Percentiles rank a stretch among this genome's conserved stretches.
Conservation (phyloP, 2,329 filamentous ascomycete genomes). For the Ophiostoma himal-ulmi region DNA sequence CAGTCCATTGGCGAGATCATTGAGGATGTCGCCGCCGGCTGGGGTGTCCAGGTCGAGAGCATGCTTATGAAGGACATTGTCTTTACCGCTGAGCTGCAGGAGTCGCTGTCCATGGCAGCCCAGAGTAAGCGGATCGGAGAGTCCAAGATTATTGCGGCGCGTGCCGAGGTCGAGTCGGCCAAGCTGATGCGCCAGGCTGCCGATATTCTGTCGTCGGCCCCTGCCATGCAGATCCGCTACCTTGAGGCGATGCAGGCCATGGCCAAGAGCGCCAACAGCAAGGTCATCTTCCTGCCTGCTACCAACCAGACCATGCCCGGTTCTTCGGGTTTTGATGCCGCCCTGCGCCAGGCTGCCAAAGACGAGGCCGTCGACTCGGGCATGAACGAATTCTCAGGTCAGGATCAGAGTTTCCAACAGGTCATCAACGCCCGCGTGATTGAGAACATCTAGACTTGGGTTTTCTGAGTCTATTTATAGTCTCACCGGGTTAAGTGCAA, state of each 20-base stretch:
- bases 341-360: conserved; percentile 37
- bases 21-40: conserved; percentile 85
- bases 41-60: conserved; percentile 93
- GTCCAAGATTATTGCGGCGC: conserved; percentile 94
- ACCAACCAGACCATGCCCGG: conserved; percentile 55
- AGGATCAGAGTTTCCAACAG: conserved; percentile 62
- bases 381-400: conserved; percentile 47
- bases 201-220: conserved; percentile 84
- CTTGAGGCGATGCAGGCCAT: conserved; percentile 98
- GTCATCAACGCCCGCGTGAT: conserved; percentile 77
- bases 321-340: conserved; percentile 38
- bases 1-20: conserved; percentile 95
- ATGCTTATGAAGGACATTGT: conserved; percentile 99
- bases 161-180: conserved; percentile 92
- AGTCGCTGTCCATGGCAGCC: conserved; percentile 94
- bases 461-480: conserved; percentile 26
- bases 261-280: conserved; percentile 86
- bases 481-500: background rate
- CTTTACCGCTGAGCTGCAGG: conserved; percentile 91
- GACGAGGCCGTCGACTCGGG: conserved; percentile 39
- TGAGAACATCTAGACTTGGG: conserved; percentile 68
- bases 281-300: conserved; percentile 77
- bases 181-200: conserved; percentile 91
- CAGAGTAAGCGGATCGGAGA: conserved; percentile 98
- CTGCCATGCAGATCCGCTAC: conserved; percentile 97